phyloP scores from a whole-genome alignment of 1,139 yeast genomes.

The Blastobotrys arbuscula region DNA sequence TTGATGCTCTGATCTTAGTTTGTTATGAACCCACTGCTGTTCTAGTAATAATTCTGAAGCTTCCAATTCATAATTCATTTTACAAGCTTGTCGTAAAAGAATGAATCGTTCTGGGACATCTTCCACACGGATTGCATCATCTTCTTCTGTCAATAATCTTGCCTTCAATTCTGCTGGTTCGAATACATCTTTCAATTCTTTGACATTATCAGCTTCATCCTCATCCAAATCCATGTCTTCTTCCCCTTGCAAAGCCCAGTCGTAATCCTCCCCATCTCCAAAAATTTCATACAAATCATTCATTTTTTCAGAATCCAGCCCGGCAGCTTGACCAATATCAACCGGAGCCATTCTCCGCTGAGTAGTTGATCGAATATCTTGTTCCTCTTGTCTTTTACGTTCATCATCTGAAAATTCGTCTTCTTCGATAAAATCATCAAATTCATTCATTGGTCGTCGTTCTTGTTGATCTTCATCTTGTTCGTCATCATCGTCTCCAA shows the following conservation, averaged over 20 bases:
- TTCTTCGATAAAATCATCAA: slow-evolving; percentile 95
- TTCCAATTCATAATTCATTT: slow-evolving; percentile 54
- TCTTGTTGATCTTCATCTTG: slow-evolving; percentile 37
- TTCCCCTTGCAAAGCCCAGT: slow-evolving; percentile 83
- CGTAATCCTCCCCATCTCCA: slow-evolving; percentile 96
- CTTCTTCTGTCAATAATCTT: slow-evolving; percentile 87
- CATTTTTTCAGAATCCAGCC: slow-evolving; percentile 84
- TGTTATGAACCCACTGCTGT: slow-evolving; percentile 68
- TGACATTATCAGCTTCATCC: slow-evolving; percentile 48
- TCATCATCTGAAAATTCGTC: slow-evolving; percentile 95
- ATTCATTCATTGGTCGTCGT: slow-evolving; percentile 51
- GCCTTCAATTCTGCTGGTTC: slow-evolving; percentile 92
- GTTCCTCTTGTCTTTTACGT: slow-evolving; percentile 41
- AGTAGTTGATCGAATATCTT: slow-evolving; percentile 24
- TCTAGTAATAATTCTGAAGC: slow-evolving; percentile 67
- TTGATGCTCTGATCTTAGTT: slow-evolving; percentile 24
- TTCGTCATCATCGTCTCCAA: slow-evolving; percentile 71
- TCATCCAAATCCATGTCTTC: slow-evolving; percentile 39
- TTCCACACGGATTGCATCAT: slow-evolving; percentile 75
- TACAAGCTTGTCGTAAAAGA: slow-evolving; percentile 54
- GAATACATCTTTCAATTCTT: slow-evolving; percentile 76
- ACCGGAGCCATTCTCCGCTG: slow-evolving; percentile 26
- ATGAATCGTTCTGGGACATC: slow-evolving; percentile 95
- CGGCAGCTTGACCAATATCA: slow-evolving; percentile 57
- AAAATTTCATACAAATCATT: slow-evolving; percentile 92